A percentile compares a stretch with the other conserved stretches of the same genome.
phyloP scores from a whole-genome alignment of 75 land plant species.

The Cunninghamia lanceolata region DNA sequence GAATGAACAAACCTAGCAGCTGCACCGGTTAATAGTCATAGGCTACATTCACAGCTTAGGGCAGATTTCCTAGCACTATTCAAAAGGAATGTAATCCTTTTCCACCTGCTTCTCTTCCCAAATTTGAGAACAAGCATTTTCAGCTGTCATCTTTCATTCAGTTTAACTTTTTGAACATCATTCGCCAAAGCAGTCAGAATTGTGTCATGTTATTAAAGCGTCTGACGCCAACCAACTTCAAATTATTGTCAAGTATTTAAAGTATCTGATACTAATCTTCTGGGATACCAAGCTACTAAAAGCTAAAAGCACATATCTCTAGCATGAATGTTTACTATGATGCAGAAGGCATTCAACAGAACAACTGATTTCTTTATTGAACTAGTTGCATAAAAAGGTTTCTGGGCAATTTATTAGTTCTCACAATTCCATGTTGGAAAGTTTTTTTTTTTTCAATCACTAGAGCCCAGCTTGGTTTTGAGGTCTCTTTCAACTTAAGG shows the following conservation, averaged over 20 bases:
- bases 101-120: neutral
- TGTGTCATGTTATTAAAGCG: neutral
- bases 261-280: neutral
- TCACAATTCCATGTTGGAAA: too few relatives aligned
- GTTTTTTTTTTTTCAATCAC: too few relatives aligned
- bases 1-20: too few relatives aligned
- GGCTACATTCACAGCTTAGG: neutral
- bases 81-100: neutral
- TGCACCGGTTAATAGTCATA: too few relatives aligned
- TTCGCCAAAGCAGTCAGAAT: neutral
- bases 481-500: too few relatives aligned
- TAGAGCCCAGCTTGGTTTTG: too few relatives aligned
- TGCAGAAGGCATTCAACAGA: neutral
- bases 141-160: neutral
- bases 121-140: neutral
- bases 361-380: too few relatives aligned
- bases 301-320: neutral
- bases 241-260: neutral
- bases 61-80: neutral
- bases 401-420: too few relatives aligned
- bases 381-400: too few relatives aligned
- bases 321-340: neutral
- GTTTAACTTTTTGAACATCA: neutral
- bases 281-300: neutral
- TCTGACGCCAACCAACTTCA: neutral